These are phyloP conservation scores for Aegilops sharonensis DNA, from an alignment of 176 grass and related monocot species.

Conservation along the genomic window DNA sequence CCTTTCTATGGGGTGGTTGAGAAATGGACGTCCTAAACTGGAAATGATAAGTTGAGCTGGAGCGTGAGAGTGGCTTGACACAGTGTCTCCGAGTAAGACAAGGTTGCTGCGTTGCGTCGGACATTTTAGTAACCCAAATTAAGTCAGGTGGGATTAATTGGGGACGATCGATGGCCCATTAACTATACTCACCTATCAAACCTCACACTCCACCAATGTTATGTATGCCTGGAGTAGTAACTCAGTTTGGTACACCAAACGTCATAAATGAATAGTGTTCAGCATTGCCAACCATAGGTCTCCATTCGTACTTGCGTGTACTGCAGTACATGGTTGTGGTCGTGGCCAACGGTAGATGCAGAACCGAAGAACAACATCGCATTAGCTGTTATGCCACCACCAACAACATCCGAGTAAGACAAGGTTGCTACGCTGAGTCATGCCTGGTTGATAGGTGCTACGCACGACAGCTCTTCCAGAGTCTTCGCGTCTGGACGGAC, in stretches of 20 bases:
- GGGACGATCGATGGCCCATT: background rate
- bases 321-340: background rate
- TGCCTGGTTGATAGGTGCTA: too few relatives aligned
- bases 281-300: background rate
- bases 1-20: background rate
- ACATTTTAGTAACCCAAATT: background rate
- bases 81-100: background rate
- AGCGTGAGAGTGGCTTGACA: background rate
- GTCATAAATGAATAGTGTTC: conserved; percentile 1
- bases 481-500: too few relatives aligned
- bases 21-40: background rate
- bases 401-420: too few relatives aligned
- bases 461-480: too few relatives aligned
- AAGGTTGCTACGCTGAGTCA: too few relatives aligned
- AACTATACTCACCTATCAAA: background rate
- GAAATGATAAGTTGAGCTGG: too few relatives aligned
- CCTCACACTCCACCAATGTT: background rate
- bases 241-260: background rate
- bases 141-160: background rate
- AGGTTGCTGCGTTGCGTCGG: background rate
- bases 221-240: background rate
- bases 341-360: background rate
- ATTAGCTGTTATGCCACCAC: background rate
- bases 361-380: background rate
- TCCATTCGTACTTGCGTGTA: background rate